phyloP scores from a whole-genome alignment of 257 asterid species.

The Solanum pimpinellifolium region DNA sequence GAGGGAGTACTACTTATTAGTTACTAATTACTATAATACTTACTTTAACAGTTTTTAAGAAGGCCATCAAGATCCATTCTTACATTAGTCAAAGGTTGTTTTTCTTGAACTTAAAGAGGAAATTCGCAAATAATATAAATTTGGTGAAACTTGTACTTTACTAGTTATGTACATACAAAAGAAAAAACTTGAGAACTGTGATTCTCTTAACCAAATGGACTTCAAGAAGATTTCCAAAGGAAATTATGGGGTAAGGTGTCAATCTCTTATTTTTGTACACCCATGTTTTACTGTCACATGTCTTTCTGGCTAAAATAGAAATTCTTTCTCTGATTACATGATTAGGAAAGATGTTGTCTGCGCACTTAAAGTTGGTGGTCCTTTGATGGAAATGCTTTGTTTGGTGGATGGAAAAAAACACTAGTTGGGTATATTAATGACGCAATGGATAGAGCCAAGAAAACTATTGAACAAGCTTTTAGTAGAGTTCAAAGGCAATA shows the following conservation, averaged over 20 bases:
- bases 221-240: neutral
- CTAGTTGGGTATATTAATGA: neutral
- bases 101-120: neutral
- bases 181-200: neutral
- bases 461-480: neutral
- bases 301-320: neutral
- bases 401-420: neutral
- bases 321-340: too few species aligned
- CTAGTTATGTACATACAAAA: neutral
- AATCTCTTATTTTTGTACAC: neutral
- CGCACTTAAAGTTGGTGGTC: neutral
- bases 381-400: neutral
- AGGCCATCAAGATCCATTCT: neutral
- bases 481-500: neutral
- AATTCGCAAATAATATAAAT: neutral
- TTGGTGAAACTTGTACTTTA: neutral
- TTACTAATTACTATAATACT: neutral
- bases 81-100: neutral
- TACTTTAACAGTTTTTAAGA: neutral
- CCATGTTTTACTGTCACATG: neutral
- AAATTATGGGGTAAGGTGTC: neutral
- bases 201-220: neutral
- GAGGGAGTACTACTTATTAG: neutral
- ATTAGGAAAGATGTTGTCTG: neutral
- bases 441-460: neutral